Evolutionary conservation across 345 rosid species (phyloP).

Genomic region (Mercurialis annua): DNA sequence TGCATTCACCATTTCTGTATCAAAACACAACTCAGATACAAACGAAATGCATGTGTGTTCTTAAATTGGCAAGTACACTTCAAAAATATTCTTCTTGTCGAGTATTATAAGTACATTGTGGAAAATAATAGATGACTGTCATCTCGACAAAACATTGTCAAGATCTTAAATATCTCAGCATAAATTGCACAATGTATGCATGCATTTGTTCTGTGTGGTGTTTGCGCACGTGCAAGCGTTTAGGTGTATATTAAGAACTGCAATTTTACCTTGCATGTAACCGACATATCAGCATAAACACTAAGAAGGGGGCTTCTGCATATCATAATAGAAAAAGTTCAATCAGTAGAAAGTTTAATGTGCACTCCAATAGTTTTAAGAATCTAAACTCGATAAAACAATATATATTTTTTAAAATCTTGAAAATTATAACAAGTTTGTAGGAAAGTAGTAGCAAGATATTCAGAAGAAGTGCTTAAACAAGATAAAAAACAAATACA

Average conservation of each 20-base stretch:
- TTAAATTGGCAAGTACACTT: neutral
- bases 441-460: neutral
- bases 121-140: neutral
- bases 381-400: neutral
- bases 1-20: neutral
- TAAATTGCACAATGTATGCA: no score
- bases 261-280: slow-evolving; percentile 74
- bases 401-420: no score
- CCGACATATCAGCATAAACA: slow-evolving; percentile 96
- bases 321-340: slow-evolving; percentile 3
- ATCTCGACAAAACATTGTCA: neutral
- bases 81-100: neutral
- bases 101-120: neutral
- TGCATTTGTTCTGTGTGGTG: no score
- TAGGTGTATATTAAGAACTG: neutral
- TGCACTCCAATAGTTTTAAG: neutral
- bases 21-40: neutral
- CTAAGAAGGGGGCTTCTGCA: slow-evolving; percentile 91
- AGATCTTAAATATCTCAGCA: neutral
- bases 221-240: neutral
- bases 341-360: neutral
- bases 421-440: neutral
- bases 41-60: neutral
- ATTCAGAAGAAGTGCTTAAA: no score
- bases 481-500: no score